Evolutionary conservation across 768 basidiomycete species (phyloP), one percentile per base, ranked within the genome.

Genomic region (Ramaria sp.): DNA sequence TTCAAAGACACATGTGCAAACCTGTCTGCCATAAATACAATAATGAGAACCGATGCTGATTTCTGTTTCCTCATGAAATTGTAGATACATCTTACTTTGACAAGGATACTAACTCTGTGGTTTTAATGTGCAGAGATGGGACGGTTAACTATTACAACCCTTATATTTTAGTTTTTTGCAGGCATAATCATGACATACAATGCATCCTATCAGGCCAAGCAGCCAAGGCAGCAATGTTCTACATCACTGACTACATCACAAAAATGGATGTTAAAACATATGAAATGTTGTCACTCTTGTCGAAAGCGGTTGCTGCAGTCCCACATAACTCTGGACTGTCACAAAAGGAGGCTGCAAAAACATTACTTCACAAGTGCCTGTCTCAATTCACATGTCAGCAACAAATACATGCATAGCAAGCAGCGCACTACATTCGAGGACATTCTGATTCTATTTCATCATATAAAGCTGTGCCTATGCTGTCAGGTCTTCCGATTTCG

Each of bases 211-310:
- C 69, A 0, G 71, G 71, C 0, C 58, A 62, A 20, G 64, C 65
- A 1, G 69, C 69, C 0, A 71, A 68, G 39, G 69, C 69, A 0
- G 59, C 69, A 0, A 37, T 72, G 20, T 71, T 65, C 52, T 73
- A 73, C 43, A 60, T 73, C 7, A 71, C 72, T 0, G 72, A 72
- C 51, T 73, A 73, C 51, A 67, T 72, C 19, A 71, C 72, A 2
- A 73, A 72, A 47, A 13, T 58, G 1, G 31, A 51, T 0, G 22
- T 70, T 0, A 57, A 65, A 0, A 47, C 63, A 0, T 63, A 71
- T 41, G 54, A 61, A 15, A 54, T 59, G 47, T 33, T 54, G 4
- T 51, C 52, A 4, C 24, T 51, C 12, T 24, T 58, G 11, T 60
- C 58, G 0, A 42, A 45, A 11, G 30, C 56, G 1, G 57, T 63